These are phyloP conservation scores for Sambucus nigra DNA, from an alignment of 129 eudicot species.

Conservation along the genomic window DNA sequence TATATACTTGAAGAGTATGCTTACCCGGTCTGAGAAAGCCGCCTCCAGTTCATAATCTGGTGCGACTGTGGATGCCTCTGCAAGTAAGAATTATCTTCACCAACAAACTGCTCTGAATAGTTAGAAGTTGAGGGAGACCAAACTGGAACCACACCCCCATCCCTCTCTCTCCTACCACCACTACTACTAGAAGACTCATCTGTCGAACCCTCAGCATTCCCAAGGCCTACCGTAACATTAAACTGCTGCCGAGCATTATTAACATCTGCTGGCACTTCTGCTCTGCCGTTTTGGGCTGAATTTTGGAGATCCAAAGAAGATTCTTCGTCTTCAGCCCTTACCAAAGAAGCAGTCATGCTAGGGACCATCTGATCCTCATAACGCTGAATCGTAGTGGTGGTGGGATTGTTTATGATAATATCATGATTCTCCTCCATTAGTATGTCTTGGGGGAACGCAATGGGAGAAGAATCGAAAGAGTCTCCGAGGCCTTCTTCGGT, in stretches of 20 bases:
- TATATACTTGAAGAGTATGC: conserved; percentile 4
- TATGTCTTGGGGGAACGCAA: conserved; percentile 72
- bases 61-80: conserved; percentile 46
- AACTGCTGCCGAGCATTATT: conserved; percentile 28
- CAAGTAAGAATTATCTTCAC: conserved; percentile 35
- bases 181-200: conserved; percentile 31
- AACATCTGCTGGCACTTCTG: conserved; percentile 72
- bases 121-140: conserved; percentile 45
- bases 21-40: conserved; percentile 95
- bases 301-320: conserved; percentile 33
- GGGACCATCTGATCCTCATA: conserved; percentile 97
- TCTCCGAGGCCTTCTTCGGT: conserved; percentile 97
- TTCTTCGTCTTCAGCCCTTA: conserved; percentile 57
- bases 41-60: conserved; percentile 47
- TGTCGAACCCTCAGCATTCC: conserved; percentile 38
- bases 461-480: conserved; percentile 48
- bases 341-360: conserved; percentile 61
- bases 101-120: conserved; percentile 25
- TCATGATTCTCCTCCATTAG: conserved; percentile 57
- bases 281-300: conserved; percentile 39
- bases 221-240: conserved; percentile 12
- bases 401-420: conserved; percentile 32
- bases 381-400: conserved; percentile 28
- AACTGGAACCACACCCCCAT: conserved; percentile 42
- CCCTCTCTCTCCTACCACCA: conserved; percentile 28